Evolutionary conservation across 306 rosid species (phyloP), one percentile per base, ranked within the genome.

Genomic region (Vigna trinervia): DNA sequence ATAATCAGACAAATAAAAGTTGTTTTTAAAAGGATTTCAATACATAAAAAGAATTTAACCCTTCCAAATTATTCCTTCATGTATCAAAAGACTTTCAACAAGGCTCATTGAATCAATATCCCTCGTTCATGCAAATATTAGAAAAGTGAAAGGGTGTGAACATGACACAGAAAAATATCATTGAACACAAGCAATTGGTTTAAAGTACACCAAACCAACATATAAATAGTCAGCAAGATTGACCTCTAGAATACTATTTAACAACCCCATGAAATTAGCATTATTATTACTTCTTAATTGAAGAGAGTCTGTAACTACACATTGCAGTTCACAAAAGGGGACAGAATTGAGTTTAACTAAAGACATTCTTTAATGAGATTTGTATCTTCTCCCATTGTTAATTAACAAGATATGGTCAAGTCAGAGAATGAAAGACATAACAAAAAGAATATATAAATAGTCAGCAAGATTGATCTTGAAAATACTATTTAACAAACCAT

Each of bases 61-160:
- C 34, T 66, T n/a, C 46, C 22, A 67, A 66, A 36, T 34, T 20
- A 23, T 2, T 6, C 32, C 2, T 19, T 61, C 45, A 17, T 12
- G 54, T 11, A 50, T 46, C 45, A 78, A 72, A 34, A 43, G 15
- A 46, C 26, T 57, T 36, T 73, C 71, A 48, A 36, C 62, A 34
- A 50, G 62, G 52, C 71, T n/a, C 19, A 39, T 46, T 8, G 60
- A 57, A 34, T 28, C 60, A 4, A 22, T 30, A 77, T 41, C 43
- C 32, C 48, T 22, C 15, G 19, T 15, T 34, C 65, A 64, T 57
- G 71, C 58, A 62, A 34, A 70, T 46, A 72, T 57, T 61, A 64
- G 66, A 17, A 57, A 20, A 52, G 34, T 8, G 12, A 32, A 74
- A 34, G 48, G 36, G 50, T 57, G 38, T 66, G 36, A 41, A 58